A percentile compares a stretch with the other conserved stretches of the same genome.
phyloP scores from a whole-genome alignment of 768 basidiomycete genomes.

The Astraeus odoratus region DNA sequence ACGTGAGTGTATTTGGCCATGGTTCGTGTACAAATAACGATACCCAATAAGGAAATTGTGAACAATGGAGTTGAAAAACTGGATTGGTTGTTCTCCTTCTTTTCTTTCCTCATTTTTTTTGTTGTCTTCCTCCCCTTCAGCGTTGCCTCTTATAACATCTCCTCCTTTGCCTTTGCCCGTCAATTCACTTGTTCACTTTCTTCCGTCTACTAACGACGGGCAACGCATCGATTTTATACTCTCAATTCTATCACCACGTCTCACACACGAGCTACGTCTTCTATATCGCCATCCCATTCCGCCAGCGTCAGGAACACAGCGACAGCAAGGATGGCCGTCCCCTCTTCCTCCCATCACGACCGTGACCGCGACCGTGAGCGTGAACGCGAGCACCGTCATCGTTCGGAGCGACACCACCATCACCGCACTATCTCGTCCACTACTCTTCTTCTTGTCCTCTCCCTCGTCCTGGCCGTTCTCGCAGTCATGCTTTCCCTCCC shows the following conservation, averaged over 20 bases:
- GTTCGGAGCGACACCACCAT: slow-evolving; percentile 62
- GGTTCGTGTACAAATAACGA: slow-evolving; percentile 22
- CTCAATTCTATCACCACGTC: slow-evolving; percentile 50
- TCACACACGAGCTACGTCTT: slow-evolving; percentile 53
- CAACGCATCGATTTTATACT: not conserved
- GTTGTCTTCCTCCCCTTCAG: slow-evolving; percentile 2
- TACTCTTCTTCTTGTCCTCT: slow-evolving; percentile 79
- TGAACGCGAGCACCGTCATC: slow-evolving; percentile 47
- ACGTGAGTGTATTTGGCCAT: slow-evolving; percentile 27
- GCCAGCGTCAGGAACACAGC: slow-evolving; percentile 45
- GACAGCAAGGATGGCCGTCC: slow-evolving; percentile 66
- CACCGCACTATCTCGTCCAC: slow-evolving; percentile 86
- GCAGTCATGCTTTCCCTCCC: slow-evolving; percentile 88
- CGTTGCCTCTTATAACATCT: no score
- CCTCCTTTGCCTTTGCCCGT: no score
- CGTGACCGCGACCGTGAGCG: slow-evolving; percentile 52
- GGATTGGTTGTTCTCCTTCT: slow-evolving; percentile 21
- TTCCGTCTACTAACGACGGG: slow-evolving; percentile 10
- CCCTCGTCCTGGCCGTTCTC: slow-evolving; percentile 80
- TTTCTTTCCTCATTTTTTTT: slow-evolving; percentile 14
- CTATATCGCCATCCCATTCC: slow-evolving; percentile 69
- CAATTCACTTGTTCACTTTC: slow-evolving; percentile 13
- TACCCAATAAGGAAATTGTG: slow-evolving; percentile 17
- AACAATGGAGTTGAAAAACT: slow-evolving; percentile 20
- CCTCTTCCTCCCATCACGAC: slow-evolving; percentile 73